These are phyloP conservation scores for Aspergillus flavus DNA, from an alignment of 2,329 filamentous ascomycete species.

Conservation along the genomic window DNA sequence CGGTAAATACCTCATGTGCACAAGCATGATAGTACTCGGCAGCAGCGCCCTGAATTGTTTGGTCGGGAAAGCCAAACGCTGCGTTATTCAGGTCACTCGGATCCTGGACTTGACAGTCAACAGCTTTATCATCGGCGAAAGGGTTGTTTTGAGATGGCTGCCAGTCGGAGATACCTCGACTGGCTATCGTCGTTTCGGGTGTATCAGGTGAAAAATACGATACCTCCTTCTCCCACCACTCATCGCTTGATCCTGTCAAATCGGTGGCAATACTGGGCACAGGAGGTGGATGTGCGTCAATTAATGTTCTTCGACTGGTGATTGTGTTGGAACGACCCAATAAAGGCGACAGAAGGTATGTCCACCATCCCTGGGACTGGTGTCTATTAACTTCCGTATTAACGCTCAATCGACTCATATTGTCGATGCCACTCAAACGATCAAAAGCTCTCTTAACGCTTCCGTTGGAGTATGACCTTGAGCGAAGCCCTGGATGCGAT, in stretches of 20 bases:
- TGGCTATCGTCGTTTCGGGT: constrained; percentile 25
- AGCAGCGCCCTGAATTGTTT: constrained; percentile 35
- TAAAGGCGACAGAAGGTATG: constrained; percentile 49
- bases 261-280: constrained; percentile 27
- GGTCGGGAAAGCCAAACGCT: constrained; percentile 30
- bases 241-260: constrained; percentile 21
- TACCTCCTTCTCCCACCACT: constrained; percentile 34
- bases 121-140: constrained; percentile 18
- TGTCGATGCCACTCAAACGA: constrained; percentile 24
- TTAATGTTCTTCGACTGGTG: constrained; percentile 31
- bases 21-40: constrained; percentile 50
- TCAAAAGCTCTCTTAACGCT: constrained; percentile 33
- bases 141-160: constrained; percentile 20
- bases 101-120: constrained; percentile 5
- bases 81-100: constrained; percentile 11
- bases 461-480: constrained; percentile 32
- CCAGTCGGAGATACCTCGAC: constrained; percentile 21
- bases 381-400: constrained; percentile 42
- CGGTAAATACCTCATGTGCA: constrained; percentile 47
- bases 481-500: constrained; percentile 11
- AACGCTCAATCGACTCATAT: constrained; percentile 31
- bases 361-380: constrained; percentile 55
- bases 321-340: constrained; percentile 41
- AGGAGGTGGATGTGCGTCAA: constrained; percentile 27
- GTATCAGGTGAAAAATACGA: constrained; percentile 36